Conservation (phyloP, 495 filamentous ascomycete species). For the Podospora bellae-mahoneyi region DNA sequence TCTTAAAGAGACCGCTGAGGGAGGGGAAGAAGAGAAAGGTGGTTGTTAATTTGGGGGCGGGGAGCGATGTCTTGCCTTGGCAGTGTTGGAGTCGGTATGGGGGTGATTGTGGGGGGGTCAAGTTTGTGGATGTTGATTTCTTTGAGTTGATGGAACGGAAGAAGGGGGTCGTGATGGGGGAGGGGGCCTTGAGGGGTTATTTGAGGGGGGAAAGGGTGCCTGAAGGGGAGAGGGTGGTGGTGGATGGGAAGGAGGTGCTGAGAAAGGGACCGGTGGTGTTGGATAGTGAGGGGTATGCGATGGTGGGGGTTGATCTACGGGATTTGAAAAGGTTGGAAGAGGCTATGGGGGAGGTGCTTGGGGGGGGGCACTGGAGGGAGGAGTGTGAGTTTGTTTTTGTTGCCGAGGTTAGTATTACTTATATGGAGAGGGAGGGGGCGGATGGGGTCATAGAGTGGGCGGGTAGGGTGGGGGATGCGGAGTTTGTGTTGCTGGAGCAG, state of each 20-base stretch:
- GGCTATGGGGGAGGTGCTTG: slow-evolving; percentile 52
- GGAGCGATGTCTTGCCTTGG: slow-evolving; percentile 90
- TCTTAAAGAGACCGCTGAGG: slow-evolving; percentile 44
- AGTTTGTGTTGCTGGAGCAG: slow-evolving; percentile 88
- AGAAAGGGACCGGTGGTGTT: slow-evolving; percentile 43
- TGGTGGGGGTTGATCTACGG: slow-evolving; percentile 78
- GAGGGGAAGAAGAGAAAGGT: slow-evolving; percentile 57
- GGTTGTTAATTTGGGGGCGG: slow-evolving; percentile 84
- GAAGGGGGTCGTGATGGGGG: slow-evolving; percentile 58
- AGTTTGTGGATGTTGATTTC: slow-evolving; percentile 87
- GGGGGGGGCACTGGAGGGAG: slow-evolving; percentile 43
- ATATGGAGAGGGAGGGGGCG: slow-evolving; percentile 76
- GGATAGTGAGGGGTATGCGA: slow-evolving; percentile 66
- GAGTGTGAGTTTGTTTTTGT: slow-evolving; percentile 68
- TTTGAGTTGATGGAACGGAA: slow-evolving; percentile 76
- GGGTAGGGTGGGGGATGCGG: slow-evolving; percentile 55
- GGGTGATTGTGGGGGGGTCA: slow-evolving; percentile 45
- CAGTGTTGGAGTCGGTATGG: slow-evolving; percentile 67
- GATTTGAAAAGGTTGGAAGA: slow-evolving; percentile 56
- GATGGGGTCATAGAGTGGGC: slow-evolving; percentile 72
- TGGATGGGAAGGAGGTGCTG: slow-evolving; percentile 1
- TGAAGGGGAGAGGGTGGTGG: not conserved
- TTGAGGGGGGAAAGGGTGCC: slow-evolving; percentile 15
- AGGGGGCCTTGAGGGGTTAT: slow-evolving; percentile 52
- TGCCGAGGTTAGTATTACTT: slow-evolving; percentile 86